Conservation (phyloP, 768 basidiomycete species). For the Leccinum rimulosum region DNA sequence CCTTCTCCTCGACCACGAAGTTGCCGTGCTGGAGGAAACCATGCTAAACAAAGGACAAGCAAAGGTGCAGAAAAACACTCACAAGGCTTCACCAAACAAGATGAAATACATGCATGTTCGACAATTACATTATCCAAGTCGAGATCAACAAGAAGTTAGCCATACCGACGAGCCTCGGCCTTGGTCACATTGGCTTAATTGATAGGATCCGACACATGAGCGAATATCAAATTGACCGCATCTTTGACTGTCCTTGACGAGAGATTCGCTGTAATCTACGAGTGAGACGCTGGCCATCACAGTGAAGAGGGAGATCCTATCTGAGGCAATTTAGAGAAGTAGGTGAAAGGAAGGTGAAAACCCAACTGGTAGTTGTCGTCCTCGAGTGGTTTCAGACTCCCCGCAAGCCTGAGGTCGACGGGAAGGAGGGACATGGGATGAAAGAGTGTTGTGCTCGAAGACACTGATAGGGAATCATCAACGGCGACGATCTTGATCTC, state of each 20-base stretch:
- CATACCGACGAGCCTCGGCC: conserved; percentile 62
- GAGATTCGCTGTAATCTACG: conserved; percentile 86
- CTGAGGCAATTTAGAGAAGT: conserved; percentile 35
- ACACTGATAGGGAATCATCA: no score
- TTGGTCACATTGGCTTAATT: conserved; percentile 64
- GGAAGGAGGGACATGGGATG: no score
- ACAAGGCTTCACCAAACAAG: conserved; percentile 94
- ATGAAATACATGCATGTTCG: conserved; percentile 80
- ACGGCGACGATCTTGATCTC: no score
- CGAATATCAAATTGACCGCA: conserved; percentile 23
- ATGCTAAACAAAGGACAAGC: neutral
- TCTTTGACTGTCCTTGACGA: conserved; percentile 75
- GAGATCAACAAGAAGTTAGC: conserved; percentile 8
- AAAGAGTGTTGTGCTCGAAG: no score
- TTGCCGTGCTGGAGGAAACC: conserved; percentile 38
- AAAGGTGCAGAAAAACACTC: conserved; percentile 32
- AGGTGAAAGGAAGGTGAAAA: conserved; percentile 3
- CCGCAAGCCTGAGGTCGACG: no score
- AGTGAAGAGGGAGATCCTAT: conserved; percentile 86
- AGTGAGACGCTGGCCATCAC: conserved; percentile 84
- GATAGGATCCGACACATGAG: conserved; percentile 36
- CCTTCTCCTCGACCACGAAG: no score
- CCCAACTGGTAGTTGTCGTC: no score
- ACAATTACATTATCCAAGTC: conserved; percentile 16
- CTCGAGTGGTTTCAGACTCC: no score